These are phyloP conservation scores for Uronychia binucleata DNA, from an alignment of 73 alveolate genomes.

Conservation along the genomic window DNA sequence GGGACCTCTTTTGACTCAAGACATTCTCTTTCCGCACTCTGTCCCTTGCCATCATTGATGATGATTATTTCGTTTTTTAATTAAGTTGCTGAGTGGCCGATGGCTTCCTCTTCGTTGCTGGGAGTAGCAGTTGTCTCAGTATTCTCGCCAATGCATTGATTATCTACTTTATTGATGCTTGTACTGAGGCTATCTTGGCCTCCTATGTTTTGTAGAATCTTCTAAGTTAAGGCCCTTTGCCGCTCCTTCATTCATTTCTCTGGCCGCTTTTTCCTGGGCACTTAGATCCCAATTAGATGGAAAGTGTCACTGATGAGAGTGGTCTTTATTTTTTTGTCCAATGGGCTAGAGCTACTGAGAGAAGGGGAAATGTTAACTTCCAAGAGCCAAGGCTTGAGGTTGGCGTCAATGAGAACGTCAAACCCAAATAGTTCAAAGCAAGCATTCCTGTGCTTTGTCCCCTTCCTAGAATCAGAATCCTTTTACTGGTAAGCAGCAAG, in stretches of 20 bases:
- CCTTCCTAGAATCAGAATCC: neutral
- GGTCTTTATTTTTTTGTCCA: neutral
- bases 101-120: neutral
- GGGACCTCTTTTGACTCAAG: too few species aligned
- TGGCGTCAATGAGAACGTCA: neutral
- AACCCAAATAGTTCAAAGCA: neutral
- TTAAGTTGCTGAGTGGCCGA: too few species aligned
- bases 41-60: too few species aligned
- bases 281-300: neutral
- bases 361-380: neutral
- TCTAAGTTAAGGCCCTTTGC: neutral
- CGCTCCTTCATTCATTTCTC: too few species aligned
- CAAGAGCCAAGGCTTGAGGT: neutral
- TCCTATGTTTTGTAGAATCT: neutral
- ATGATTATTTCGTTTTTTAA: too few species aligned
- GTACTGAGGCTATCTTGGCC: neutral
- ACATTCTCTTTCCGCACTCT: too few species aligned
- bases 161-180: neutral
- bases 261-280: neutral
- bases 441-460: neutral
- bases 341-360: neutral
- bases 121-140: neutral
- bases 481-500: neutral
- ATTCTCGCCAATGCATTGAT: neutral
- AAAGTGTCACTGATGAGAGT: neutral